Percentiles rank a stretch among this genome's conserved stretches.
phyloP scores from a whole-genome alignment of 1,139 yeast genomes.

The Nakaseomyces uthaithaninus region DNA sequence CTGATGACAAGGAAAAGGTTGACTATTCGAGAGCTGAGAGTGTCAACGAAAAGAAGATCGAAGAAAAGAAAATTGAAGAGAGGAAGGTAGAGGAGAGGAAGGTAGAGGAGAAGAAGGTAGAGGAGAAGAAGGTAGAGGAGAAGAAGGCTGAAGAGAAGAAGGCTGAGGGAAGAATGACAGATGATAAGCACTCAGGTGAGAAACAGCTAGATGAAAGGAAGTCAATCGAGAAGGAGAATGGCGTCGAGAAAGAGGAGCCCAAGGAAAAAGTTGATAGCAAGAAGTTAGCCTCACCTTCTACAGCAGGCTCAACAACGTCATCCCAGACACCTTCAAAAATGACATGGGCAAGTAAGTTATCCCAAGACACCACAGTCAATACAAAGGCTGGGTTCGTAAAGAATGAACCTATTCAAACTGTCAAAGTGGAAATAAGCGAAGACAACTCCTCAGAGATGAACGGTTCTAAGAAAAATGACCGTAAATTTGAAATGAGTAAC shows the following conservation, averaged over 20 bases:
- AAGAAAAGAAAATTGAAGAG: not conserved
- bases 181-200: not conserved
- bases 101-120: constrained; percentile 4
- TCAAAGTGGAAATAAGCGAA: constrained; percentile 7
- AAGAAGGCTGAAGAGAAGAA: constrained; percentile 20
- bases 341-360: constrained; percentile 26
- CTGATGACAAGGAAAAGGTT: not conserved
- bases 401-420: constrained; percentile 12
- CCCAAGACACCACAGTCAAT: constrained; percentile 8
- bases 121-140: constrained; percentile 19
- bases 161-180: constrained; percentile 19
- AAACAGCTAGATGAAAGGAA: not conserved
- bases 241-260: constrained; percentile 36
- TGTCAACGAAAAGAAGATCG: constrained; percentile 6
- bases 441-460: not conserved
- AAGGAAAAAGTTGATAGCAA: constrained; percentile 32
- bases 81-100: constrained; percentile 5
- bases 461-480: constrained; percentile 1
- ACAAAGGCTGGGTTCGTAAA: constrained; percentile 10
- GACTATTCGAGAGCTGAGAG: not conserved
- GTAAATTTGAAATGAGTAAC: constrained; percentile 14
- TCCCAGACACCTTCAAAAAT: constrained; percentile 14
- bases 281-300: constrained; percentile 7
- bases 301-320: not conserved
- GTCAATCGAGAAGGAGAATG: constrained; percentile 11